Conservation (phyloP, 768 basidiomycete species). For the Kwoniella sp. region DNA sequence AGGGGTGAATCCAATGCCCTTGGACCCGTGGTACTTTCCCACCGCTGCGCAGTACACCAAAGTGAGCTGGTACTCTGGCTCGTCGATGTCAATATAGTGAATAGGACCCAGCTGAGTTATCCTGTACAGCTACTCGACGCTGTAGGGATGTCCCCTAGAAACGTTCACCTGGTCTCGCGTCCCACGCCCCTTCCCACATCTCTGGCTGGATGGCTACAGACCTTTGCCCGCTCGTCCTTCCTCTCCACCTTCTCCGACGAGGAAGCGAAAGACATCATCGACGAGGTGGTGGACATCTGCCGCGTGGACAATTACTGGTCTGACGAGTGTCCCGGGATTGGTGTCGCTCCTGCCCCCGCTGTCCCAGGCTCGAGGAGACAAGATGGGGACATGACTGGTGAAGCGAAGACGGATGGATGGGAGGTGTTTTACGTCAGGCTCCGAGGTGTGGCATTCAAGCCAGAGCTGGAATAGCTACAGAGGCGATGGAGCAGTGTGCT, state of each 20-base stretch:
- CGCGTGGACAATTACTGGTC: conserved; percentile 32
- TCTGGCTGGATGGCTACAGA: conserved; percentile 60
- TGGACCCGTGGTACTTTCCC: conserved; percentile 85
- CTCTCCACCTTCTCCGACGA: conserved; percentile 56
- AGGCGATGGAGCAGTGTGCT: no score
- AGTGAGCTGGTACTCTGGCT: conserved; percentile 53
- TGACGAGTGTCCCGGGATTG: conserved; percentile 22
- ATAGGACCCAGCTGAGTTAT: neutral
- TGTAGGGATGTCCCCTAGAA: no score
- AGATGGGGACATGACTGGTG: conserved; percentile 18
- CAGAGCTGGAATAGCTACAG: no score
- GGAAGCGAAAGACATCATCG: conserved; percentile 61
- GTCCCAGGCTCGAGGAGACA: neutral
- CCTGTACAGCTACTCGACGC: conserved; percentile 10
- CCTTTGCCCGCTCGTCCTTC: conserved; percentile 64
- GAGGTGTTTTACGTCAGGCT: conserved; percentile 68
- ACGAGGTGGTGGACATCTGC: conserved; percentile 56
- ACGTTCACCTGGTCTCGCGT: conserved; percentile 44
- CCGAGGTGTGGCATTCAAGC: conserved; percentile 57
- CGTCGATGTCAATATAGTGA: no score
- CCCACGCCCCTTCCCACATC: conserved; percentile 48
- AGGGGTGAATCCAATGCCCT: conserved; percentile 58
- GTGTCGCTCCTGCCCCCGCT: conserved; percentile 1
- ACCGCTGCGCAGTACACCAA: conserved; percentile 63
- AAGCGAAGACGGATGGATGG: conserved; percentile 52